These are phyloP conservation scores for Perkinsus marinus DNA, from an alignment of 169 alveolate species.

Conservation along the genomic window DNA sequence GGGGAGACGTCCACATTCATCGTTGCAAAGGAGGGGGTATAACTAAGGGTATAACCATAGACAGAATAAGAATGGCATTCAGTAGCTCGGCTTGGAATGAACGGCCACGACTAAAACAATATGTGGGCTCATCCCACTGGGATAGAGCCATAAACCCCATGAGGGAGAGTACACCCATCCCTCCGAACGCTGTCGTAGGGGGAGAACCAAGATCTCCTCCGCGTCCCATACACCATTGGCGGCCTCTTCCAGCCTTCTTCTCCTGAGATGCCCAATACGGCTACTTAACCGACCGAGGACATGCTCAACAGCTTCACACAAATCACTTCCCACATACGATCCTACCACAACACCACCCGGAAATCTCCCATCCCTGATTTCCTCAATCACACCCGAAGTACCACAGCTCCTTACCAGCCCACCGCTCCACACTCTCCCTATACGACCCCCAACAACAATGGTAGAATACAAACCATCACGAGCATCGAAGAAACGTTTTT, in stretches of 20 bases:
- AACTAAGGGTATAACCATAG: too few relatives aligned
- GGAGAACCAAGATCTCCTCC: not conserved
- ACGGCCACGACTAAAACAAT: not conserved
- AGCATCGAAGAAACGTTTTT: not conserved
- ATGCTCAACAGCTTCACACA: too few relatives aligned
- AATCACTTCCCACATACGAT: too few relatives aligned
- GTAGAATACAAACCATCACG: too few relatives aligned
- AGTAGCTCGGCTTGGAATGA: not conserved
- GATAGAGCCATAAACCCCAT: not conserved
- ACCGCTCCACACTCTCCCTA: too few relatives aligned
- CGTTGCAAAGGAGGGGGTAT: not conserved
- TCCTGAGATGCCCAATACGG: too few relatives aligned
- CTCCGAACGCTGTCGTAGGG: not conserved
- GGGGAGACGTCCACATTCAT: not conserved
- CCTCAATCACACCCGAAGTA: too few relatives aligned
- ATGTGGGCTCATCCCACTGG: not conserved
- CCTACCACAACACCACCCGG: too few relatives aligned
- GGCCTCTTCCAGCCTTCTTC: not conserved
- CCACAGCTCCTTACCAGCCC: too few relatives aligned
- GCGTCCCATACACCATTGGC: not conserved
- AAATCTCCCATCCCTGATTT: too few relatives aligned
- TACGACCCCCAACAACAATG: too few relatives aligned
- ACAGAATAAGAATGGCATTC: not conserved
- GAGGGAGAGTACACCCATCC: not conserved
- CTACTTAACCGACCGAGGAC: too few relatives aligned